Evolutionary conservation across 1,139 yeast species (phyloP).

Genomic region (Diutina catenulata): DNA sequence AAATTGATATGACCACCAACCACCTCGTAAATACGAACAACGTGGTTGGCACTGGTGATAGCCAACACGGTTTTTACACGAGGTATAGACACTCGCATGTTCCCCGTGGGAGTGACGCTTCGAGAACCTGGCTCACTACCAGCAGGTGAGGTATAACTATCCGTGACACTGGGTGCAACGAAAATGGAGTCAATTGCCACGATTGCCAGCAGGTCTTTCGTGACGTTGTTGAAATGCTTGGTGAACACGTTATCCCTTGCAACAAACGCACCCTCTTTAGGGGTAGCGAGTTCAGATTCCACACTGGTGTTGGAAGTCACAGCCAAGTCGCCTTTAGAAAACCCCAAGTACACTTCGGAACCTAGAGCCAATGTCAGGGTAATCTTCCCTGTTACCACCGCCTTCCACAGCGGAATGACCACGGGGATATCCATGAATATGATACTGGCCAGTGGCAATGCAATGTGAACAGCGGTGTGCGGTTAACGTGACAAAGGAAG

Average conservation of each 20-base stretch:
- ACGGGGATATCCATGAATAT: too few species aligned
- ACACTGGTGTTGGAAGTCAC: not conserved
- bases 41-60: not conserved
- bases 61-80: not conserved
- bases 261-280: not conserved
- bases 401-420: too few species aligned
- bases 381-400: too few species aligned
- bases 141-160: not conserved
- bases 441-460: too few species aligned
- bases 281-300: not conserved
- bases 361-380: too few species aligned
- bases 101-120: too few species aligned
- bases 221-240: slow-evolving; percentile 1
- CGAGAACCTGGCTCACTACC: too few species aligned
- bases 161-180: not conserved
- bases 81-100: too few species aligned
- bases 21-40: not conserved
- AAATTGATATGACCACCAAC: not conserved
- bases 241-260: not conserved
- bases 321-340: not conserved
- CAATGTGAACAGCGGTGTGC: too few species aligned
- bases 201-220: not conserved
- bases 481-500: too few species aligned
- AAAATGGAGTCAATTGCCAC: not conserved
- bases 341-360: not conserved